Percentiles rank a stretch among this genome's conserved stretches.
Conservation (phyloP, 176 grass and related monocot genomes). For the Avena insularis region DNA sequence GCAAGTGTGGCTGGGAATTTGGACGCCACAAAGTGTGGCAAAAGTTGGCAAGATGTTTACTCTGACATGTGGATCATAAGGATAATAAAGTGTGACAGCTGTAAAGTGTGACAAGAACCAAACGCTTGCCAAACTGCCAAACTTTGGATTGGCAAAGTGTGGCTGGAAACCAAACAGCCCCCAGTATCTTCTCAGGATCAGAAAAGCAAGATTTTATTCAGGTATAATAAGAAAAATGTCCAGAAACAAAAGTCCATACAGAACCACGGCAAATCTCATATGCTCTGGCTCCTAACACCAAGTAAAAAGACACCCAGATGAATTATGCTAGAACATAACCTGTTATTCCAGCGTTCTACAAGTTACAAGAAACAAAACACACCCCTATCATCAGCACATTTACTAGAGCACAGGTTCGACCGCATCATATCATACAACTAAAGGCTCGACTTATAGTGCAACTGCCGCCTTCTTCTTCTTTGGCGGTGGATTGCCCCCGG, state of each 20-base stretch:
- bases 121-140: too few relatives aligned
- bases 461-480: slow-evolving; percentile 61
- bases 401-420: background rate
- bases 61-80: too few relatives aligned
- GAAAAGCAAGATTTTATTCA: slow-evolving; percentile 19
- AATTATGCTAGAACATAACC: slow-evolving; percentile 27
- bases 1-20: too few relatives aligned
- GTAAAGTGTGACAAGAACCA: too few relatives aligned
- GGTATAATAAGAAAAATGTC: background rate
- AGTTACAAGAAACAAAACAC: background rate
- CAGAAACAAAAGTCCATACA: slow-evolving; percentile 15
- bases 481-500: slow-evolving; percentile 84
- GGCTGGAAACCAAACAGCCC: too few relatives aligned
- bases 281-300: background rate
- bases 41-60: too few relatives aligned
- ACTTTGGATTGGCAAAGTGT: too few relatives aligned
- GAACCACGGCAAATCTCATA: background rate
- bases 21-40: too few relatives aligned
- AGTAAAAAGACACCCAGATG: background rate
- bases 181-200: background rate
- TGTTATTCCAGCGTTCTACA: slow-evolving; percentile 3
- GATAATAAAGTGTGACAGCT: too few relatives aligned
- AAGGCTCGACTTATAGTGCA: slow-evolving; percentile 38
- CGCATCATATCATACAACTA: too few relatives aligned
- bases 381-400: slow-evolving; percentile 17